Conservation (phyloP, 495 filamentous ascomycete species). For the Aspergillus haitiensis region DNA sequence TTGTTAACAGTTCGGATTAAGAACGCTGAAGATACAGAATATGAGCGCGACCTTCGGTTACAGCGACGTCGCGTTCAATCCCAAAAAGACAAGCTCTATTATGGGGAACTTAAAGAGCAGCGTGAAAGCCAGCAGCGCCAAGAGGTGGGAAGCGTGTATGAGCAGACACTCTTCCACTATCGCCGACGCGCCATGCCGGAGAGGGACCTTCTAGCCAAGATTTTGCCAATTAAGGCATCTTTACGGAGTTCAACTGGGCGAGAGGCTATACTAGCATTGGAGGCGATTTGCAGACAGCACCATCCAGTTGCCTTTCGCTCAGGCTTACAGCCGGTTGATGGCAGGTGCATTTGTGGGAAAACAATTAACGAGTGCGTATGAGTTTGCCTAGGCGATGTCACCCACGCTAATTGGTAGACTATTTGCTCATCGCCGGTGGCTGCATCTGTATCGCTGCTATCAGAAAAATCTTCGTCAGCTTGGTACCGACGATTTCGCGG, state of each 20-base stretch:
- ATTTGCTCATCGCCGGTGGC: conserved; percentile 12
- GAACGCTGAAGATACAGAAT: neutral
- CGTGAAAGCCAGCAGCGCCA: no score
- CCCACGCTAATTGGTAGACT: conserved; percentile 11
- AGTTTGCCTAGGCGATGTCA: neutral
- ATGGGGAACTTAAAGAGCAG: conserved; percentile 1
- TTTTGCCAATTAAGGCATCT: conserved; percentile 5
- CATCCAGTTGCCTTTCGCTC: conserved; percentile 11
- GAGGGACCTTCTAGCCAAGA: conserved; percentile 14
- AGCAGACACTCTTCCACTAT: conserved; percentile 19
- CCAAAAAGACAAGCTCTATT: conserved; percentile 6
- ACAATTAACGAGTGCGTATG: conserved; percentile 7
- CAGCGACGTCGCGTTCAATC: conserved; percentile 6
- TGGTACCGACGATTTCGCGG: conserved; percentile 9
- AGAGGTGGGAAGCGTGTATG: neutral
- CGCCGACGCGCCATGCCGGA: conserved; percentile 18
- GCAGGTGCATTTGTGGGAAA: conserved; percentile 16
- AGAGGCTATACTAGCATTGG: conserved; percentile 10
- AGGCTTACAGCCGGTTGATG: conserved; percentile 9
- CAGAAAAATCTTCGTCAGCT: neutral
- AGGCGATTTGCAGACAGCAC: conserved; percentile 14
- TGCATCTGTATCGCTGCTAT: conserved; percentile 23
- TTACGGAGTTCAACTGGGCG: conserved; percentile 13
- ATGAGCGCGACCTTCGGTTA: neutral
- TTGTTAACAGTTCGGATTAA: neutral